phyloP scores from a whole-genome alignment of 768 basidiomycete species.

The Amanita muscaria region DNA sequence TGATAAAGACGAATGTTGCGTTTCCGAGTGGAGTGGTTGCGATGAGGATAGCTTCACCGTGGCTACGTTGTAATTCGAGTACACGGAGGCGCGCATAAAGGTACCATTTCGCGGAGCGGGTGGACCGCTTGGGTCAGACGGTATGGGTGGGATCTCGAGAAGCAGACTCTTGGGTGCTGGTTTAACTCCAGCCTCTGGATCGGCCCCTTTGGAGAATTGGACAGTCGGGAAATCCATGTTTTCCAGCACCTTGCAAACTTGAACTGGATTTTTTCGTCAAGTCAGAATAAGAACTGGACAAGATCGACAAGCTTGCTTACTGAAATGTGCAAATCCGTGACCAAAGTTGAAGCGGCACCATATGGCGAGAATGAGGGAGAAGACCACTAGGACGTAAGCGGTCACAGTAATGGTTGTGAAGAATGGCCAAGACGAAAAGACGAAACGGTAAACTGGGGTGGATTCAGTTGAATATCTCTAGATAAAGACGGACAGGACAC shows the following conservation, averaged over 20 bases:
- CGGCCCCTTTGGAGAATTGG: constrained; percentile 25
- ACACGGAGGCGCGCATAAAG: constrained; percentile 2
- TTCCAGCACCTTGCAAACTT: constrained; percentile 31
- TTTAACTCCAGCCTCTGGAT: constrained; percentile 12
- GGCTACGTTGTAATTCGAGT: constrained; percentile 3
- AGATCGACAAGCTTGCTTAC: constrained; percentile 24
- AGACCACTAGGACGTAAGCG: constrained; percentile 31
- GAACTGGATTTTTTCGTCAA: constrained; percentile 29
- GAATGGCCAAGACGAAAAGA: constrained; percentile 37
- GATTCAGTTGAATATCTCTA: not conserved
- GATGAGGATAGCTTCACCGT: constrained; percentile 4
- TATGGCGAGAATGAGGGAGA: constrained; percentile 34
- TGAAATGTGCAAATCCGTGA: constrained; percentile 42
- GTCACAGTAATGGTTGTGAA: constrained; percentile 39
- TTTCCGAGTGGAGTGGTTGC: constrained; percentile 6
- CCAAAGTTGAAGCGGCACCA: constrained; percentile 48
- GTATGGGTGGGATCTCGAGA: not conserved
- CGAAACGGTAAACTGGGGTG: constrained; percentile 31
- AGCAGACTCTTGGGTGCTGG: not conserved
- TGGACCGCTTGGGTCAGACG: not conserved
- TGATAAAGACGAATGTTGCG: not conserved
- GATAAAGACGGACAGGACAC: constrained; percentile 13
- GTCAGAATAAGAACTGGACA: not conserved
- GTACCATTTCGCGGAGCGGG: not conserved
- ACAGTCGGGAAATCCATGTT: constrained; percentile 36